Base-by-base conservation (phyloP, 73 alveolate genomes). In the Tetrahymena borealis region DNA sequence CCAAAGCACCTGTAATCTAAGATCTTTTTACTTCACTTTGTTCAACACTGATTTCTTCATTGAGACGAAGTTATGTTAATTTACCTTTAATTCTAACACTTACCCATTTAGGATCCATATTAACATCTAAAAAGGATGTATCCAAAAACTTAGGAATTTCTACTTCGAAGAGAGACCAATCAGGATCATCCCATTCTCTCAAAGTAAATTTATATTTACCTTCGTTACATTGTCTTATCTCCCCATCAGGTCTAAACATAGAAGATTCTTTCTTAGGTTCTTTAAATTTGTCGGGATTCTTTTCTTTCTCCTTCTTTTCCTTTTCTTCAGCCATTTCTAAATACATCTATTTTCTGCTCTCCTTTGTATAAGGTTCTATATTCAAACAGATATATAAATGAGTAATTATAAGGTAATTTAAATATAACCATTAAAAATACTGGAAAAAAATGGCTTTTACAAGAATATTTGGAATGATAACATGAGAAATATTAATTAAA, bases 31-130 rank as follows among this genome's bases (percentile, higher is more conserved):
- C 96, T 40, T 91, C 96, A 12, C 98, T 96, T 91, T 98, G 96
- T 91, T 97, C 99, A 18, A 98, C 98, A 41, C 91, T 94, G 4
- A 98, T 94, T 94, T 98, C 99, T 78, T 97, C 93, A 32, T 96
- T 98, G 32, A 98, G 96, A 94, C 97, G 96, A 41, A 98, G 94
- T 91, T 98, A 97, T 13, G 99, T 96, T 28, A 98, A 94, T 91
- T 98, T 98, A 12, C 98, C 99, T 93, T 97, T 98, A 28, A 98
- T 95, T 90, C 97, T 98, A 31, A 98, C 94, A 91, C 99, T 95
- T 12, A 99, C 98, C 98, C 98, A 99, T 38, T 94, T 94, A 12
- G 99, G 99, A 92, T 99, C 96, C 91, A 99, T 93, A 94, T 98
- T 99, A 35, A 98, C 99, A 94, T 98, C 98, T 91, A 98, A 92